Conservation (phyloP, 1,284 basidiomycete genomes). For the Ceratobasidium sp. region DNA sequence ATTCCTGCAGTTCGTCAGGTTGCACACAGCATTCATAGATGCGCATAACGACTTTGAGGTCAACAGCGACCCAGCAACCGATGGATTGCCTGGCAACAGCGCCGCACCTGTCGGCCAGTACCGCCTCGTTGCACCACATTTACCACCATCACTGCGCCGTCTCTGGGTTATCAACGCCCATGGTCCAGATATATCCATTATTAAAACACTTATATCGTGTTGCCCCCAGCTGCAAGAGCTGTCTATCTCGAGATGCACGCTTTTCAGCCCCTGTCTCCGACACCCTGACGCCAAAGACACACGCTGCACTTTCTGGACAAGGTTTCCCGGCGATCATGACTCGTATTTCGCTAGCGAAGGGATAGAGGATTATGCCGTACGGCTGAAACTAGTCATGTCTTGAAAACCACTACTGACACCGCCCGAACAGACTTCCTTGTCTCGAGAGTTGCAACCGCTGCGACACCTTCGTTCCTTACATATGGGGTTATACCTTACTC, state of each 20-base stretch:
- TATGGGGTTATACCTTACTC: slow-evolving; percentile 34
- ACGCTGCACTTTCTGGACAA: slow-evolving; percentile 15
- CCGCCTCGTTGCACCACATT: slow-evolving; percentile 16
- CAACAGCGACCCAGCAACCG: background rate
- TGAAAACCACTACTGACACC: background rate
- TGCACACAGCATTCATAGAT: slow-evolving; percentile 12
- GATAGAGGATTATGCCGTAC: slow-evolving; percentile 31
- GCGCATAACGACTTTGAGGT: slow-evolving; percentile 23
- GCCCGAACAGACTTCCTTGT: background rate
- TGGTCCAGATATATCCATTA: slow-evolving; percentile 32
- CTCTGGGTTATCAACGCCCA: slow-evolving; percentile 27
- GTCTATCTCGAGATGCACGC: slow-evolving; percentile 28
- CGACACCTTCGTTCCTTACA: background rate
- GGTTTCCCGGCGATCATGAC: slow-evolving; percentile 35
- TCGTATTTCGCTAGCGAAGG: slow-evolving; percentile 40
- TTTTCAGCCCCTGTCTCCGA: slow-evolving; percentile 28
- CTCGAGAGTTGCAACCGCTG: slow-evolving; percentile 10
- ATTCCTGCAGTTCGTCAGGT: background rate
- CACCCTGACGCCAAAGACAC: background rate
- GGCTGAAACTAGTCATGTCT: background rate
- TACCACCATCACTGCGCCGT: slow-evolving; percentile 28
- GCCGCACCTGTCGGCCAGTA: slow-evolving; percentile 24
- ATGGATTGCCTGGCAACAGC: background rate
- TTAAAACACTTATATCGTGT: slow-evolving; percentile 10
- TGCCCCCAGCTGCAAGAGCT: slow-evolving; percentile 33